Conservation (phyloP, 306 rosid species). For the Medicago ruthenica region DNA sequence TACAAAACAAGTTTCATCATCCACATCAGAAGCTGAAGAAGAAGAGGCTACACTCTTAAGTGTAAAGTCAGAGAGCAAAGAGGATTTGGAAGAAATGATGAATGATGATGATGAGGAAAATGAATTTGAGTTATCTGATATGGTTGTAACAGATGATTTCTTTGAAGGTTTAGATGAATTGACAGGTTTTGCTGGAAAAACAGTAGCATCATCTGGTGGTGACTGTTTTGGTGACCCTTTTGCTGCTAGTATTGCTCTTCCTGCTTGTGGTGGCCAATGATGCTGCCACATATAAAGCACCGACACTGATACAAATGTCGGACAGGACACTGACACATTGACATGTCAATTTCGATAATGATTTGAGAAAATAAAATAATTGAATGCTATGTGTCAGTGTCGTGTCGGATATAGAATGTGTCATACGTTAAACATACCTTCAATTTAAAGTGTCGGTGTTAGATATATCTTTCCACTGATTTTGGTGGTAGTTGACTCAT, state of each 20-base stretch:
- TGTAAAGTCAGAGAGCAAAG: constrained; percentile 62
- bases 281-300: constrained; percentile 39
- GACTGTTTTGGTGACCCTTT: constrained; percentile 65
- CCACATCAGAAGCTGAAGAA: constrained; percentile 61
- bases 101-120: constrained; percentile 73
- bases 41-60: constrained; percentile 40
- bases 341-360: neutral
- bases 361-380: neutral
- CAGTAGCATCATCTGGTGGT: constrained; percentile 17
- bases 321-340: neutral
- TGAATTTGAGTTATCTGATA: constrained; percentile 62
- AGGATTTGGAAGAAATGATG: constrained; percentile 62
- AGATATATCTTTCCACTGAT: neutral
- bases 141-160: constrained; percentile 74
- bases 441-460: neutral
- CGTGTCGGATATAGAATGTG: neutral
- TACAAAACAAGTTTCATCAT: constrained; percentile 55
- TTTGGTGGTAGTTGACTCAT: constrained; percentile 59
- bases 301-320: neutral
- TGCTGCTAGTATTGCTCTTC: constrained; percentile 47
- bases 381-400: neutral
- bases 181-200: constrained; percentile 42
- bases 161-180: constrained; percentile 83
- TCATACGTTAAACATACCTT: neutral
- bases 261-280: constrained; percentile 58